A percentile compares a stretch with the other conserved stretches of the same genome.
Evolutionary conservation across 345 rosid genomes (phyloP).

Genomic region (Angophora floribunda): DNA sequence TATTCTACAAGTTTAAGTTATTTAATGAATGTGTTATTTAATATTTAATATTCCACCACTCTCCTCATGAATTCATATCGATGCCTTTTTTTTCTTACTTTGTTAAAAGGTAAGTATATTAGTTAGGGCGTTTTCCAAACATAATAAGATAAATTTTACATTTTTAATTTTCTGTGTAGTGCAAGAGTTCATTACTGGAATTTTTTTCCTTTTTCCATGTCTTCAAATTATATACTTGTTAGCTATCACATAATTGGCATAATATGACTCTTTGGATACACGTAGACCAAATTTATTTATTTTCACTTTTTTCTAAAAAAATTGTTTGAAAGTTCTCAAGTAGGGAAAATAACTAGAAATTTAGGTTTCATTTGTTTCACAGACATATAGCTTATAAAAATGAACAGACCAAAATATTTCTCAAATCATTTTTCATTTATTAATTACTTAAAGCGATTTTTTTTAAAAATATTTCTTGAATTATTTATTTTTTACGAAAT

Average conservation of each 20-base stretch:
- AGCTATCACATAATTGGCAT: neutral
- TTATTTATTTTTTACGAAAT: neutral
- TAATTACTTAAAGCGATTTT: neutral
- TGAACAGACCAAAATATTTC: fast-evolving
- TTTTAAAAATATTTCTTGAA: neutral
- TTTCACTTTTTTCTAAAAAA: neutral
- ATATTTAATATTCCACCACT: neutral
- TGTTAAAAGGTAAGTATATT: neutral
- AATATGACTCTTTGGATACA: neutral
- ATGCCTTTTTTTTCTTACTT: neutral
- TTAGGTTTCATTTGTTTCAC: neutral
- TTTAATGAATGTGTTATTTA: neutral
- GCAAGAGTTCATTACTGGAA: neutral
- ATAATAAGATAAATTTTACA: neutral
- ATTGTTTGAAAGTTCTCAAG: neutral
- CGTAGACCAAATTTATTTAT: too few species aligned
- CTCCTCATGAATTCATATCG: neutral
- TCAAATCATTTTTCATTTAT: fast-evolving
- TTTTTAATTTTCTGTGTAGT: neutral
- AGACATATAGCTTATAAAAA: neutral
- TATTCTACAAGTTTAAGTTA: neutral
- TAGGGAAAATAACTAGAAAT: neutral
- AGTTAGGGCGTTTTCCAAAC: neutral
- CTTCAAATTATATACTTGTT: neutral
- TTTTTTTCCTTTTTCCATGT: neutral